Base-by-base conservation (phyloP, 345 rosid species). In the Citrus trifoliata region DNA sequence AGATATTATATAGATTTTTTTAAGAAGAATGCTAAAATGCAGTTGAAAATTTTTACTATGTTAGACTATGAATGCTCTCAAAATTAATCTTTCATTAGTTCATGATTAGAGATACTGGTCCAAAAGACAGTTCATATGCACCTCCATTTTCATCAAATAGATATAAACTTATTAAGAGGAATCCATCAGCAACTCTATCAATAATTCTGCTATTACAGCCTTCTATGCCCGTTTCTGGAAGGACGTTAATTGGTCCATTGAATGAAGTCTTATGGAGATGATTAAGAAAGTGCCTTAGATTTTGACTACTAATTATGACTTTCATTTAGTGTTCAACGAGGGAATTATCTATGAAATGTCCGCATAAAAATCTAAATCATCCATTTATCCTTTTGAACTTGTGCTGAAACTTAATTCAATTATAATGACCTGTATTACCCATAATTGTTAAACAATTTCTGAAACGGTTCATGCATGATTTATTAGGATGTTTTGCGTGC, bases 401-500 rank as follows among this genome's bases (percentile, higher is more conserved):
- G 13, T 21, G 22, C 5, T 6, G 69, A 61, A 62, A 19, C 61
- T 46, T 46, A 2, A 35, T 6, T 63, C 48, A 18, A 62, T 42
- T 32, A 42, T 21, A 30, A 46, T 18, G 9, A 2, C 40, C 42
- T 75, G 7, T 62, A 22, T 56, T 14, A 19, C 69, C n/a, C 46
- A 60, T 33, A 38, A 6, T n/a, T 51, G 16, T 63, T 75, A 61
- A 30, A 55, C 18, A 64, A 33, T 13, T 51, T 66, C 48, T 78
- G 38, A 58, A 27, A 35, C 33, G 35, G 46, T 35, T 71, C 48
- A 30, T 73, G 10, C 60, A 51, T 74, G 33, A 60, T 42, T 66
- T 82, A 61, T 28, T 85, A 95, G 99, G 96, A 90, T 87, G 92
- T 95, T 86, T 78, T 95, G 81, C 91, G 85, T 30, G 82, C 84